Conservation (phyloP, 129 eudicot species). For the Rutidosis leptorrhynchoides region DNA sequence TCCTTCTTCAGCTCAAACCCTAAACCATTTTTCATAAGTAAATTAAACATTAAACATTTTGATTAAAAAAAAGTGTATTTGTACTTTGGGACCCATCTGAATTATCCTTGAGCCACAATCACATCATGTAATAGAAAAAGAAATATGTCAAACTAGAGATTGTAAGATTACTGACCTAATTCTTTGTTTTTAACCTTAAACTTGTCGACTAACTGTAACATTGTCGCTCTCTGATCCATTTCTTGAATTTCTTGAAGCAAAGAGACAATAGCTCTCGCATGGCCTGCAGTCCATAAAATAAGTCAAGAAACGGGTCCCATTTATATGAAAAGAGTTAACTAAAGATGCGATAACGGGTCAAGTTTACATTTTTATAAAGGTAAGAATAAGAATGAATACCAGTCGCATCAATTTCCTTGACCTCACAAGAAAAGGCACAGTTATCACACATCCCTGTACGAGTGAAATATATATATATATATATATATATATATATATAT, state of each 20-base stretch:
- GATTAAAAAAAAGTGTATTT: neutral
- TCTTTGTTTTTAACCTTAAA: slow-evolving; percentile 70
- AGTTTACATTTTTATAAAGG: neutral
- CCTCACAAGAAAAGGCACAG: slow-evolving; percentile 55
- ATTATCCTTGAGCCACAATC: slow-evolving; percentile 3
- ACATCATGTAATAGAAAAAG: neutral
- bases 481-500: too few species aligned
- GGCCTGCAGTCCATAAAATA: slow-evolving; percentile 44
- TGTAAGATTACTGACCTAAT: slow-evolving; percentile 45
- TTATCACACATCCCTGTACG: slow-evolving; percentile 93
- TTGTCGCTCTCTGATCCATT: slow-evolving; percentile 81
- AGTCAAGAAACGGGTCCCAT: neutral
- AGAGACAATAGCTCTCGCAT: slow-evolving; percentile 64
- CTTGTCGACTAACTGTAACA: slow-evolving; percentile 93
- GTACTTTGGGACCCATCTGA: neutral
- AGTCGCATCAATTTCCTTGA: slow-evolving; percentile 77
- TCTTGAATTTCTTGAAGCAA: slow-evolving; percentile 70
- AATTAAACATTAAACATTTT: neutral
- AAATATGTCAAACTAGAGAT: neutral
- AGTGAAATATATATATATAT: slow-evolving; percentile 13
- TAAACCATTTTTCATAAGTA: slow-evolving; percentile 25
- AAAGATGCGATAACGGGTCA: neutral
- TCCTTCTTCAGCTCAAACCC: slow-evolving; percentile 80
- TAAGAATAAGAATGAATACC: slow-evolving; percentile 41
- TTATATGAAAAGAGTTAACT: neutral